phyloP scores from a whole-genome alignment of 345 rosid genomes.

The Rubroshorea leprosula region DNA sequence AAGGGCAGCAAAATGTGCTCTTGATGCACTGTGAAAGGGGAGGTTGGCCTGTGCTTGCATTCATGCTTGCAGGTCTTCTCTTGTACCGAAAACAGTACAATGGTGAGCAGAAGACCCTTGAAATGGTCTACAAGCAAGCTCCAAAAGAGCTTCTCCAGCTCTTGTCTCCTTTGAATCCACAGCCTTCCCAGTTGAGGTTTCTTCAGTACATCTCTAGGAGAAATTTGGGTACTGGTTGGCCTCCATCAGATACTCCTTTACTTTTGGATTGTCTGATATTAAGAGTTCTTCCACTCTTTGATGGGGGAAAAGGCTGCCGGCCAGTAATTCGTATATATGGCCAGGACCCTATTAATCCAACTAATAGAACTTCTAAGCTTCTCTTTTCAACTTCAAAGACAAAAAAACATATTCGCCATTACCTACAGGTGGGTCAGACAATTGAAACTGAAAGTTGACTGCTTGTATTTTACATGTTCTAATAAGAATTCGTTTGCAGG shows the following conservation, averaged over 20 bases:
- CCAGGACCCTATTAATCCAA: constrained; percentile 68
- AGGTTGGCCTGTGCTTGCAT: constrained; percentile 97
- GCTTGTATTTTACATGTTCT: constrained; percentile 17
- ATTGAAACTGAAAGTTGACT: constrained; percentile 17
- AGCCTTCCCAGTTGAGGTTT: constrained; percentile 92
- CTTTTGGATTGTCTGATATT: constrained; percentile 82
- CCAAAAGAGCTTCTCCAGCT: constrained; percentile 87
- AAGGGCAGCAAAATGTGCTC: constrained; percentile 90
- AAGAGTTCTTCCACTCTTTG: constrained; percentile 68
- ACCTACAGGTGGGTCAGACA: constrained; percentile 49
- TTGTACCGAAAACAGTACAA: constrained; percentile 74
- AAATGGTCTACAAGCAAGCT: constrained; percentile 98
- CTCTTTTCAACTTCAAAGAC: constrained; percentile 67
- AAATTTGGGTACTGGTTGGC: constrained; percentile 85
- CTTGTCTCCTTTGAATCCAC: constrained; percentile 77
- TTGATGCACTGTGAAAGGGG: constrained; percentile 96
- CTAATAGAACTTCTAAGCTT: constrained; percentile 81
- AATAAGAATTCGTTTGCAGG: constrained; percentile 46
- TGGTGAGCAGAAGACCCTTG: constrained; percentile 97
- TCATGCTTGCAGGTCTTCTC: constrained; percentile 92
- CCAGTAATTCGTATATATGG: constrained; percentile 84
- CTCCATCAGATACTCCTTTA: constrained; percentile 88
- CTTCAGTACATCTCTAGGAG: constrained; percentile 96
- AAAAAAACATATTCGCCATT: constrained; percentile 56
- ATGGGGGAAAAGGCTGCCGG: constrained; percentile 73